These are phyloP conservation scores for Russula sp. DNA, from an alignment of 768 basidiomycete species.

Conservation along the genomic window DNA sequence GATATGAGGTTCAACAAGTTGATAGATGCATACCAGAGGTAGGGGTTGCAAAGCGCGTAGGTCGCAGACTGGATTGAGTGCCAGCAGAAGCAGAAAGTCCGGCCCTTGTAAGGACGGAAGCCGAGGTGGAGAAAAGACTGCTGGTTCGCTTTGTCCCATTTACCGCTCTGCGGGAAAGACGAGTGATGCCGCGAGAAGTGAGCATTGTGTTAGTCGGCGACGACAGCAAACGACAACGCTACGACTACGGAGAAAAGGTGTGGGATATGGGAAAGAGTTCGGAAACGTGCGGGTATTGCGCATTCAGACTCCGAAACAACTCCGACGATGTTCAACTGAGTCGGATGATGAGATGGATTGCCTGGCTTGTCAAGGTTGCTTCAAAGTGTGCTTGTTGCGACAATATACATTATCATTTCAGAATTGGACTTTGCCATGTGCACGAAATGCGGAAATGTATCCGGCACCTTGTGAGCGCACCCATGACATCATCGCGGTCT, in stretches of 20 bases:
- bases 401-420: not conserved
- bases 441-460: too few species aligned
- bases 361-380: not conserved
- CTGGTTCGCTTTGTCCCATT: slow-evolving; percentile 70
- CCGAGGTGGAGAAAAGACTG: slow-evolving; percentile 77
- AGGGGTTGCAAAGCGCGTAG: slow-evolving; percentile 47
- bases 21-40: slow-evolving; percentile 49
- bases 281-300: not conserved
- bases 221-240: slow-evolving; percentile 24
- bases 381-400: not conserved
- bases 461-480: not conserved
- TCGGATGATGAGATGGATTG: not conserved
- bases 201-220: slow-evolving; percentile 60
- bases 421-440: not conserved
- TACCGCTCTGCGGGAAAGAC: slow-evolving; percentile 81
- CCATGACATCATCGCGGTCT: slow-evolving; percentile 11
- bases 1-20: slow-evolving; percentile 7
- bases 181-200: slow-evolving; percentile 83
- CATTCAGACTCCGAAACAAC: slow-evolving; percentile 26
- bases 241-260: slow-evolving; percentile 31
- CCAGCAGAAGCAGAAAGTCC: slow-evolving; percentile 46
- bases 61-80: slow-evolving; percentile 48
- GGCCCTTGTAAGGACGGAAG: slow-evolving; percentile 52
- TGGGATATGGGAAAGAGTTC: slow-evolving; percentile 22
- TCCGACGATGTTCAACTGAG: slow-evolving; percentile 21